Evolutionary conservation across 2,329 filamentous ascomycete species (phyloP), one percentile per base, ranked within the genome.

Genomic region (Ophiocordyceps camponoti-saundersi): DNA sequence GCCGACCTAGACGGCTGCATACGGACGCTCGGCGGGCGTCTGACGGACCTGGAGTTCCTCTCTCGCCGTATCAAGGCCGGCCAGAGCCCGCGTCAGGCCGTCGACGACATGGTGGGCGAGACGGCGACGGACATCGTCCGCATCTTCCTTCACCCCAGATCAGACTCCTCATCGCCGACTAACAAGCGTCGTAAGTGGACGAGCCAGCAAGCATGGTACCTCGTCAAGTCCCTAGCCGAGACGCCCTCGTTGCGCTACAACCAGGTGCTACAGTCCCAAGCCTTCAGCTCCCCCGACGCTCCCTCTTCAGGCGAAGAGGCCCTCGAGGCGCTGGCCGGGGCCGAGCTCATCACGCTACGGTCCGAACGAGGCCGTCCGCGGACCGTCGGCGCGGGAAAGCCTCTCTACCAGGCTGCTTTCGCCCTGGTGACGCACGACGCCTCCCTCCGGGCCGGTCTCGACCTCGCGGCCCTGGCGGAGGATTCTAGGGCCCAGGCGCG

Each of bases 21-120:
- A 52, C 75, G 80, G 26, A 75, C 80, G 0, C 73, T 98, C 1
- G 92, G 92, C 21, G 92, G 92, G 2, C 85, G 92, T 3, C 73
- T 98, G n/a, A 95, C 88, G 0, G 92, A 98, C 58, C 79, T 98
- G 20, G 90, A 96, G 59, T 93, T 92, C 58, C 77, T 98, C 42
- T 84, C 89, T n/a, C 79, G 90, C 34, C 77, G 92, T 18, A 83
- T 98, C 55, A 86, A 87, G 64, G 79, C 83, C 1, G 90, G 92
- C 16, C 88, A 95, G 61, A 82, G 75, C 2, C 92, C 92, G 1
- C 75, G 73, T 52, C 73, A 82, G 53, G 92, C 92, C 3, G 82
- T 95, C 2, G 71, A 79, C 21, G 88, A 95, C 52, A 96, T 98
- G 51, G 83, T 95, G 47, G 80, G 86, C 47, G 87, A 95, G 58